phyloP scores from a whole-genome alignment of 768 basidiomycete genomes.

The Trametes meyenii region DNA sequence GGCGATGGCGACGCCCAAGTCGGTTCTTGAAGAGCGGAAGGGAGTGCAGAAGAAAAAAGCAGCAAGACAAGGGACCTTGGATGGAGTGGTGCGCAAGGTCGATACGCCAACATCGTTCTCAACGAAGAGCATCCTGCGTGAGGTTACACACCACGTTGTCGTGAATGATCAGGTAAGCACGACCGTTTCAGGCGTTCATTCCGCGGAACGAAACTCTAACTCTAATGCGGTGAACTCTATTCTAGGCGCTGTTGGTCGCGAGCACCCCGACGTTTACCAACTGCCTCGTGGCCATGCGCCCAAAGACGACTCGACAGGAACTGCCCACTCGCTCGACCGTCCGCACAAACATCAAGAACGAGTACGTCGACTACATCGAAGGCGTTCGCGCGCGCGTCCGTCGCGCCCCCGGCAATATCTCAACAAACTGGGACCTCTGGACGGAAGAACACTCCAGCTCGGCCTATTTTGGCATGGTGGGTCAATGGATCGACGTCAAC shows the following conservation, averaged over 20 bases:
- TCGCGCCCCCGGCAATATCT: constrained; percentile 19
- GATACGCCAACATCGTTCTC: not conserved
- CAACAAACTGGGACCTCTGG: constrained; percentile 24
- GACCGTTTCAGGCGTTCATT: not conserved
- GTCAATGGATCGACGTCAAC: constrained; percentile 30
- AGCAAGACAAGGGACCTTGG: not conserved
- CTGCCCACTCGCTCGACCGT: not conserved
- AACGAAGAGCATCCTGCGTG: not conserved
- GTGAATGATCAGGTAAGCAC: not conserved
- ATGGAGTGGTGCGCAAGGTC: not conserved
- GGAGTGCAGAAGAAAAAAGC: not conserved
- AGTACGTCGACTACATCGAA: not conserved
- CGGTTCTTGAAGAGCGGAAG: not conserved
- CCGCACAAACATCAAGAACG: not conserved
- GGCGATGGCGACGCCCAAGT: not conserved
- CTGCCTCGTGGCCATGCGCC: constrained; percentile 4
- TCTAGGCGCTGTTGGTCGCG: constrained; percentile 4
- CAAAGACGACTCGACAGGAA: not conserved
- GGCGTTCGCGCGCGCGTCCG: not conserved
- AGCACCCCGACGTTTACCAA: not conserved
- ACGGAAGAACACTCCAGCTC: constrained; percentile 27
- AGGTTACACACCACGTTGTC: not conserved
- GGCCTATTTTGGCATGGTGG: constrained; percentile 27
- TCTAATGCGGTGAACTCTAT: not conserved
- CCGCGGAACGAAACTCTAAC: not conserved